Evolutionary conservation across 1,284 basidiomycete genomes (phyloP).

Genomic region (Irpex sp.): DNA sequence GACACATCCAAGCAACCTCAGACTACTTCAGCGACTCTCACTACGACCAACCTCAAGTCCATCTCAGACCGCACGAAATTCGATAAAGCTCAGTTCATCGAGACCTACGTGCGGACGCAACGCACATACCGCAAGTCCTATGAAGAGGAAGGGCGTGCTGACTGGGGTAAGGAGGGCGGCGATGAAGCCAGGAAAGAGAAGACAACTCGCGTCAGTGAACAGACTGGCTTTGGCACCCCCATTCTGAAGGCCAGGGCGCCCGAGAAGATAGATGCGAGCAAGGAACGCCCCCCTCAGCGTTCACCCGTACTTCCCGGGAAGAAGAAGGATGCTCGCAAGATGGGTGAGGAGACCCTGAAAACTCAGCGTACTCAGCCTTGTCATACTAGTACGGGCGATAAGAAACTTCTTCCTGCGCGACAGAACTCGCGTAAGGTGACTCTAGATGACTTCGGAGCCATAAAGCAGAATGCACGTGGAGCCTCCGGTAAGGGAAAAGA

Average conservation of each 20-base stretch:
- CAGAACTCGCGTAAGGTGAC: neutral
- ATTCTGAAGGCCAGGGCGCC: slow-evolving; percentile 9
- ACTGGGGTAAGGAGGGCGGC: slow-evolving; percentile 22
- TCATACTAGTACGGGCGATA: neutral
- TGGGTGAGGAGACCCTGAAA: neutral
- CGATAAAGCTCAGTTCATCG: slow-evolving; percentile 39
- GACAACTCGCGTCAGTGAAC: slow-evolving; percentile 4
- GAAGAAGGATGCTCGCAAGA: neutral
- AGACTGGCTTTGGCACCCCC: slow-evolving; percentile 10
- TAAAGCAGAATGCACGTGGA: neutral
- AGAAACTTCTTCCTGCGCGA: neutral
- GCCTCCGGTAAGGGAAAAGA: neutral
- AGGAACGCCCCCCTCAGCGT: neutral
- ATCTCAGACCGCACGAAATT: slow-evolving; percentile 19
- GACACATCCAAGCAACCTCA: neutral
- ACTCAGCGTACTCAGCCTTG: neutral
- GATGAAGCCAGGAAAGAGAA: neutral
- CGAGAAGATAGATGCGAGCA: neutral
- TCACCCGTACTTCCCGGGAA: neutral
- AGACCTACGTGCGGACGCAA: slow-evolving; percentile 47
- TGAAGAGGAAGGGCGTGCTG: slow-evolving; percentile 34
- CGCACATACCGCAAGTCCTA: slow-evolving; percentile 38
- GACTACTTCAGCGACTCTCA: neutral
- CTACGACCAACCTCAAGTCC: neutral
- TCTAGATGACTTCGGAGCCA: neutral